Evolutionary conservation across 768 basidiomycete species (phyloP), one percentile per base, ranked within the genome.

Genomic region (Rhodocollybia butyracea): DNA sequence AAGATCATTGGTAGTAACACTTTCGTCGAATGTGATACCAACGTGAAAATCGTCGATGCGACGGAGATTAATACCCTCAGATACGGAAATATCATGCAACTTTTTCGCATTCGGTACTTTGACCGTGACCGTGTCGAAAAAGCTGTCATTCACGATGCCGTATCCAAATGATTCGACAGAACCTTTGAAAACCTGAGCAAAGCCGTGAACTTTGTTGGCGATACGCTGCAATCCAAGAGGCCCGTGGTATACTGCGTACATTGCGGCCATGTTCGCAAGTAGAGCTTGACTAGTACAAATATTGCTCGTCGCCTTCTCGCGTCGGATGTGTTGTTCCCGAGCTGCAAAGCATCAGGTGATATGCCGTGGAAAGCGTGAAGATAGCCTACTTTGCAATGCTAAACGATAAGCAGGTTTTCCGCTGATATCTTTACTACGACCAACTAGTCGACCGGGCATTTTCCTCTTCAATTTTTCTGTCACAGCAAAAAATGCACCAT

Each of bases 211-310:
- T 72, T 91, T 93, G 66, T 81, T 76, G 19, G 94, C 94, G 59
- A 98, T 98, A 43, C 84, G 83, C 56, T 78, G 75, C 27, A 99
- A 79, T 55, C 95, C 94, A 41, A 76, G 79, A 0, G 97, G 90
- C 11, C 97, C 97, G 65, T 99, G 97, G 69, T 97, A 98, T 21
- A 98, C 84, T 5, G 94, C 94, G 66, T 94, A 94, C 96, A 99
- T 98, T 32, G 95, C 94, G 19, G 97, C 93, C 93, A 98, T 98
- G 73, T 99, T 99, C 19, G 97, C 97, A 26, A 99, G 88, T 17
- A 99, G 83, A 0, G 94, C 97, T 72, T 99, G 95, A 61, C 91
- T 92, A 5, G 97, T 99, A 68, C 97, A 99, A 57, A 99, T 97
- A 66, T 98, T 98, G 66, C 91, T 94, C 3, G 97, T 99, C 0